phyloP scores from a whole-genome alignment of 225 moss, liverwort and hornwort genomes.

The Marchantia polymorpha region DNA sequence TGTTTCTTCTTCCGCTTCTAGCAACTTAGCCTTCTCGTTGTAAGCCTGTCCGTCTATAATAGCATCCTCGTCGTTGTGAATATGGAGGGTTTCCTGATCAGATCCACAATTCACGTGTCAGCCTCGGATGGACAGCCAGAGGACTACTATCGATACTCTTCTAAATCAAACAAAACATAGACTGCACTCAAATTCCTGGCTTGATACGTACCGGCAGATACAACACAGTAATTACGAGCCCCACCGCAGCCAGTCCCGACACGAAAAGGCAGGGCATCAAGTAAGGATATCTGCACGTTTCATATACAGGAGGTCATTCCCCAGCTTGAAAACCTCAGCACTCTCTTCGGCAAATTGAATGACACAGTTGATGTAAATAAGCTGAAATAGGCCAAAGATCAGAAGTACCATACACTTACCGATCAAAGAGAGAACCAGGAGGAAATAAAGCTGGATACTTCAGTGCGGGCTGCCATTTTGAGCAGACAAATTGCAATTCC shows the following conservation, averaged over 20 bases:
- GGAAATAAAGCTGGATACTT: constrained; percentile 25
- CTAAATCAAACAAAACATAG: not conserved
- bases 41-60: constrained; percentile 4
- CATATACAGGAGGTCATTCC: not conserved
- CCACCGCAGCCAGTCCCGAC: constrained; percentile 24
- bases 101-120: no score
- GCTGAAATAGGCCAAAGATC: no score
- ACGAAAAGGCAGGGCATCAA: constrained; percentile 37
- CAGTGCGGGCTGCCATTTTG: constrained; percentile 9
- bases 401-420: not conserved
- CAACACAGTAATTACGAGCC: constrained; percentile 29
- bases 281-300: constrained; percentile 33
- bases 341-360: no score
- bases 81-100: constrained; percentile 32
- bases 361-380: no score
- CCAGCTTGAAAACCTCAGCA: not conserved
- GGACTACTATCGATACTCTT: no score
- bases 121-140: no score
- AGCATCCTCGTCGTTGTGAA: constrained; percentile 24
- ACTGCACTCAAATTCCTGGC: not conserved
- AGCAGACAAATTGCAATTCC: no score
- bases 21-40: not conserved
- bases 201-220: constrained; percentile 7
- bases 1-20: not conserved
- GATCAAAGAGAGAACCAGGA: constrained; percentile 26